These are phyloP conservation scores for Diospyros lotus DNA, from an alignment of 148 eudicot genomes.

Conservation along the genomic window DNA sequence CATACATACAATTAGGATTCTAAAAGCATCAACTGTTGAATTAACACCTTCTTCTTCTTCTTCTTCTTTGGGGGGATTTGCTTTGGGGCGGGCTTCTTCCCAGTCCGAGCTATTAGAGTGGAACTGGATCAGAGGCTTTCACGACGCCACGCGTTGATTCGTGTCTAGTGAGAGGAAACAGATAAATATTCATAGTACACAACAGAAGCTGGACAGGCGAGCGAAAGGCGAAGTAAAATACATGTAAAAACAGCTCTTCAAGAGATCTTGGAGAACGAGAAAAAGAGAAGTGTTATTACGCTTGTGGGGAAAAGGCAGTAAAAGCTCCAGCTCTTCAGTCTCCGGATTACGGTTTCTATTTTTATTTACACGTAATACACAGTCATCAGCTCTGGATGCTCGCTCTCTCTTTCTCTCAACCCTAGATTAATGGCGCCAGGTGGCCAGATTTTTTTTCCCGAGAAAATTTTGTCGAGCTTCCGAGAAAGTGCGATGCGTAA, in stretches of 20 bases:
- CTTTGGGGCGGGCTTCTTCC: not conserved
- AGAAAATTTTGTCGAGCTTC: not conserved
- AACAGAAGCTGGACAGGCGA: not conserved
- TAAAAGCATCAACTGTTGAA: not conserved
- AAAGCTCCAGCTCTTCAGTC: not conserved
- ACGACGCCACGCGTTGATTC: no score
- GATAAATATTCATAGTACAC: no score
- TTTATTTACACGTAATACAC: no score
- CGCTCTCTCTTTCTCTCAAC: not conserved
- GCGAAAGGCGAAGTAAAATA: not conserved
- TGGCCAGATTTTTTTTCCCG: not conserved
- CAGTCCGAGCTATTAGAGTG: not conserved
- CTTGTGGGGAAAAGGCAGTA: not conserved
- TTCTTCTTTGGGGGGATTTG: not conserved
- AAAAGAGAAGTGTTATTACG: not conserved
- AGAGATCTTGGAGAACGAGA: no score
- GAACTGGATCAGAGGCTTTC: not conserved
- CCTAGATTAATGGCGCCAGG: slow-evolving; percentile 5
- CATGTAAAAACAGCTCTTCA: not conserved
- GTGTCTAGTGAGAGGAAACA: not conserved
- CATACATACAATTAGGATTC: slow-evolving; percentile 1
- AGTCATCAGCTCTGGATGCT: not conserved
- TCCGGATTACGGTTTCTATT: no score
- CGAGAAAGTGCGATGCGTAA: not conserved
- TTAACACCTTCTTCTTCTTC: not conserved